Base-by-base conservation (phyloP, 1,139 yeast species). In the Suhomyces bribrorum region DNA sequence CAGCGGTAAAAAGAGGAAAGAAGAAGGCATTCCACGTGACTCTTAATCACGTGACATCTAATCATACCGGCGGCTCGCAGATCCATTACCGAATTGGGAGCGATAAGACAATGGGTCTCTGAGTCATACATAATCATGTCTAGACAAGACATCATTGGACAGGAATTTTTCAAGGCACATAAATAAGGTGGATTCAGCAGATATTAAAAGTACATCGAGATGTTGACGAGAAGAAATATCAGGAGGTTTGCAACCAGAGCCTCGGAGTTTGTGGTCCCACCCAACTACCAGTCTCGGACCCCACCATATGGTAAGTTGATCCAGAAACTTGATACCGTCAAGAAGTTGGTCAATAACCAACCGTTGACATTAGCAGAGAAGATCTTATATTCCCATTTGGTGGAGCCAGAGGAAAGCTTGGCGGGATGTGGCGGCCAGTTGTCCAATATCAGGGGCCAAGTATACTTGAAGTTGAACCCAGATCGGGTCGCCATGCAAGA, bases 401-500 rank as follows among this genome's bases (percentile, higher is more conserved):
- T 81, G 32, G 71, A 87, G 56, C 95, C 96, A 7, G 92, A 86
- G 54, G 96, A 87, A 49, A 74, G 84, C 29, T 70, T 88, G 40
- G 71, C 77, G 2, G 51, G 63, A 7, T 66, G 73, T 38, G 57
- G 62, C 28, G 77, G 80, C 16, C 62, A 70, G 43, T 65, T 79
- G 7, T 57, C 70, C 34, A 74, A 80, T 44, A 77, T 90, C 48
- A 78, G 98, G 54, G 98, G 98, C 36, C 62, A 78, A 44, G 79
- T 86, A 44, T 92, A 92, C 61, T 77, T 92, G 59, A 92, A 92
- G 70, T 75, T 92, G 53, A 78, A 83, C 58, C 98, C 98, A n/a
- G 98, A 92, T 61, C 78, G 98, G 56, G 98, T 92, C 14, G 98
- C 98, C 17, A 90, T 90, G 97, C 98, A 92, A 70, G 98, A 92